Evolutionary conservation across 495 filamentous ascomycete genomes (phyloP), one percentile per base, ranked within the genome.

Genomic region (Beverwykella pulmonaria): DNA sequence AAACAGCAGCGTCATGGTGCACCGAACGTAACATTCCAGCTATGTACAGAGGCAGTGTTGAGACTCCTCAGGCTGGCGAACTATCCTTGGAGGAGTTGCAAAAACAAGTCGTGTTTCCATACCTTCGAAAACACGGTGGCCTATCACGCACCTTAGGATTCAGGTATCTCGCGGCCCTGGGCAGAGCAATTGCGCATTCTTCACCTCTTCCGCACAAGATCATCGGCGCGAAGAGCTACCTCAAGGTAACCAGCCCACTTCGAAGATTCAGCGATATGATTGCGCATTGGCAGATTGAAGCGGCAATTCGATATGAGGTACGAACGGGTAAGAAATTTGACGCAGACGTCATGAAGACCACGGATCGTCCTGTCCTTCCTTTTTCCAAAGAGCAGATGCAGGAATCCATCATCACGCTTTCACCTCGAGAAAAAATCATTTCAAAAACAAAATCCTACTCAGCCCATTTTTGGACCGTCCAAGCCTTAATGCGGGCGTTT

Each of bases 201-300:
- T 75, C 4, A 74, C 83, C 46, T 60, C 34, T 36, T 83, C 87
- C 0, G 75, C 84, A 46, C 82, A 79, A 19, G 83, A 90, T 81
- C 9, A 76, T 97, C 20, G 92, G 90, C 14, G 67, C 89, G 4
- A 78, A 87, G 49, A 79, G 85, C 39, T 96, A 97, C 73, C 79
- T 86, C 64, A 94, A 91, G 71, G 85, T 86, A 41, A 98, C 94
- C 1, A 92, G 88, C 67, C 94, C 94, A 1, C 81, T 98, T 8
- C 90, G 94, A 19, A 84, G 94, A 29, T 97, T 88, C 76, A 77
- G 78, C 17, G 94, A 98, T 75, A 76, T 98, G 65, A 78, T 97
- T n/a, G 81, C 84, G 0, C 92, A 97, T 75, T 97, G 92, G 83
- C 93, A 98, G 71, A 92, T 98, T 67, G 88, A 95, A 75, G 87